Conservation (phyloP, 495 filamentous ascomycete genomes). For the Penicillium maclennaniae region DNA sequence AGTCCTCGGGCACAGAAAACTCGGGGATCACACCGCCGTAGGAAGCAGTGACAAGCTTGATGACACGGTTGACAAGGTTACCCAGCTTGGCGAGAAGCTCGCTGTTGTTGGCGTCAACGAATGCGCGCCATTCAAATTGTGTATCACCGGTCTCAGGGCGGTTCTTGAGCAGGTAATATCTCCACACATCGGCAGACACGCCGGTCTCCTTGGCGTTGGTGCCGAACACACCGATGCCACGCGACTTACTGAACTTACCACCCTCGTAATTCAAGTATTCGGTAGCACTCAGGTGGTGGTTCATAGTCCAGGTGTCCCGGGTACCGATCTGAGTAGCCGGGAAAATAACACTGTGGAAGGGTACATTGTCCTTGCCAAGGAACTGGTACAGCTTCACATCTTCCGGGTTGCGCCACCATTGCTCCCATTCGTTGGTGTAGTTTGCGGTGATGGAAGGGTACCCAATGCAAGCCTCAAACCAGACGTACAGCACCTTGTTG, state of each 20-base stretch:
- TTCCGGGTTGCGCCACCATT: conserved; percentile 91
- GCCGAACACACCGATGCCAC: conserved; percentile 86
- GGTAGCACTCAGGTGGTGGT: conserved; percentile 83
- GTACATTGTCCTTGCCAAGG: conserved; percentile 97
- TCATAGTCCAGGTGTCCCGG: conserved; percentile 80
- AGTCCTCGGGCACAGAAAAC: conserved; percentile 45
- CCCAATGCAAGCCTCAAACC: conserved; percentile 98
- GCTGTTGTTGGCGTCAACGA: conserved; percentile 84
- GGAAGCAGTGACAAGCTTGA: conserved; percentile 84
- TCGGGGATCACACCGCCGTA: conserved; percentile 69
- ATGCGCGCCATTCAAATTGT: conserved; percentile 84
- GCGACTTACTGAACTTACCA: conserved; percentile 93
- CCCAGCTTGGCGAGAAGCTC: conserved; percentile 87
- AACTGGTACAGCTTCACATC: conserved; percentile 93
- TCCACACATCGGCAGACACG: conserved; percentile 82
- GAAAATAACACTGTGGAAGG: conserved; percentile 90
- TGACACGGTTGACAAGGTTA: conserved; percentile 88
- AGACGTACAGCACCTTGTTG: conserved; percentile 90
- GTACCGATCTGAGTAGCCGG: conserved; percentile 84
- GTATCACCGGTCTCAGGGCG: conserved; percentile 87
- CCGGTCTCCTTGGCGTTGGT: conserved; percentile 85
- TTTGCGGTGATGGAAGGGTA: conserved; percentile 94
- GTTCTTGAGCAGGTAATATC: conserved; percentile 86
- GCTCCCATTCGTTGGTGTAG: conserved; percentile 87
- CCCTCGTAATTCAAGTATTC: conserved; percentile 97